phyloP scores from a whole-genome alignment of 1,284 basidiomycete genomes.

The Sanghuangporus weigelae region DNA sequence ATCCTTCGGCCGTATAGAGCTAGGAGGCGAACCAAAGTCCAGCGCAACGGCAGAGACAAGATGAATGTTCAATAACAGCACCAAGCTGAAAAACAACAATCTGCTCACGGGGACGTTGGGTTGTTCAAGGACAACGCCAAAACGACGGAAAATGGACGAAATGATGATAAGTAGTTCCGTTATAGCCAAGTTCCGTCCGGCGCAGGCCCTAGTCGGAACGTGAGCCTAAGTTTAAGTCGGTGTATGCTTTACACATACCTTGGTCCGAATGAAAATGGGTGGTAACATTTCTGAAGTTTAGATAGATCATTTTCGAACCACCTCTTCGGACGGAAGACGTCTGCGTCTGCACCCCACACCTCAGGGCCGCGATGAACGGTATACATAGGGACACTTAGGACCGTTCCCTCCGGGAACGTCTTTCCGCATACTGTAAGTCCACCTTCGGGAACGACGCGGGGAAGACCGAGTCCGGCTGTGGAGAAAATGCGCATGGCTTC shows the following conservation, averaged over 20 bases:
- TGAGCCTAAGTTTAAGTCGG: background rate
- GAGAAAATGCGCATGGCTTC: constrained; percentile 81
- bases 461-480: constrained; percentile 76
- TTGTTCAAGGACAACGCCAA: constrained; percentile 60
- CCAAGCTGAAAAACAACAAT: constrained; percentile 14
- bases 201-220: constrained; percentile 45
- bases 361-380: constrained; percentile 68
- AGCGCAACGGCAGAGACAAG: background rate
- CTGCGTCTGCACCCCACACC: constrained; percentile 77
- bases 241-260: background rate
- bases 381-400: constrained; percentile 72
- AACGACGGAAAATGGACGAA: constrained; percentile 66
- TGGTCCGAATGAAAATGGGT: constrained; percentile 68
- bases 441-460: constrained; percentile 69
- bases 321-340: constrained; percentile 72
- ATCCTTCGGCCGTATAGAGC: constrained; percentile 71
- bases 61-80: background rate
- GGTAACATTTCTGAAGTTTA: constrained; percentile 63
- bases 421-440: constrained; percentile 55
- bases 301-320: constrained; percentile 69
- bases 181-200: constrained; percentile 69
- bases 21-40: constrained; percentile 23
- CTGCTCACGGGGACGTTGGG: constrained; percentile 49
- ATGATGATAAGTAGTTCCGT: constrained; percentile 73
- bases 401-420: constrained; percentile 66